These are phyloP conservation scores for Penicillium rolfsii DNA, from an alignment of 2,329 filamentous ascomycete species.

Conservation along the genomic window DNA sequence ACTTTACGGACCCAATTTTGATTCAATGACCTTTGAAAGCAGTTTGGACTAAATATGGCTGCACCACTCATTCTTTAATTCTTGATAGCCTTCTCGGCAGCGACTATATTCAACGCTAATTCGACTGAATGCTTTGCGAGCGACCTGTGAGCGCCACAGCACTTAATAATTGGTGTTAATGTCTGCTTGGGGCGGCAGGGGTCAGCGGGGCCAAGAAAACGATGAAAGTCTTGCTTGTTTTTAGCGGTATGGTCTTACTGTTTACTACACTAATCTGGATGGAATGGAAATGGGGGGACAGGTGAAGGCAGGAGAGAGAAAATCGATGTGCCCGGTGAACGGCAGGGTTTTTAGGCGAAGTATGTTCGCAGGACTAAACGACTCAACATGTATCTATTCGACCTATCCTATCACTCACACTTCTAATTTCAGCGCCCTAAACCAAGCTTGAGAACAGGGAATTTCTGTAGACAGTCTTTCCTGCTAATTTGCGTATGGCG, in stretches of 20 bases:
- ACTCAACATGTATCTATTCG: background rate
- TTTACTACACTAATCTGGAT: conserved; percentile 6
- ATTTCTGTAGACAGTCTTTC: background rate
- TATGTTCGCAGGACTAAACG: background rate
- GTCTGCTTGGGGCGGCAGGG: conserved; percentile 1
- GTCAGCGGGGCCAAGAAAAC: background rate
- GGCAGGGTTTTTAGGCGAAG: background rate
- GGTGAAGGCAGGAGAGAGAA: conserved; percentile 5
- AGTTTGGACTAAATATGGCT: background rate
- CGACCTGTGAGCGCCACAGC: conserved; percentile 4
- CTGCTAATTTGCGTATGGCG: too few relatives aligned
- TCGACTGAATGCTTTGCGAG: conserved; percentile 8
- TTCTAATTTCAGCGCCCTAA: background rate
- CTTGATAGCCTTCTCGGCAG: conserved; percentile 4
- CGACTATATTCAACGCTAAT: conserved; percentile 6
- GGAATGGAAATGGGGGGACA: conserved; percentile 8
- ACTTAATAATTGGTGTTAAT: conserved; percentile 1
- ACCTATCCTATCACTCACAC: background rate
- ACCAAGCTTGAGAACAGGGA: background rate
- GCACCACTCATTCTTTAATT: conserved; percentile 8
- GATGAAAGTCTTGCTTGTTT: conserved; percentile 1
- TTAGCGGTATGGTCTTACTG: background rate
- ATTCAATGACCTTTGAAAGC: conserved; percentile 1
- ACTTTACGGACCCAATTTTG: background rate
- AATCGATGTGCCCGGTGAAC: background rate